Evolutionary conservation across 2,329 filamentous ascomycete species (phyloP).

Genomic region (Sporothrix sp.): DNA sequence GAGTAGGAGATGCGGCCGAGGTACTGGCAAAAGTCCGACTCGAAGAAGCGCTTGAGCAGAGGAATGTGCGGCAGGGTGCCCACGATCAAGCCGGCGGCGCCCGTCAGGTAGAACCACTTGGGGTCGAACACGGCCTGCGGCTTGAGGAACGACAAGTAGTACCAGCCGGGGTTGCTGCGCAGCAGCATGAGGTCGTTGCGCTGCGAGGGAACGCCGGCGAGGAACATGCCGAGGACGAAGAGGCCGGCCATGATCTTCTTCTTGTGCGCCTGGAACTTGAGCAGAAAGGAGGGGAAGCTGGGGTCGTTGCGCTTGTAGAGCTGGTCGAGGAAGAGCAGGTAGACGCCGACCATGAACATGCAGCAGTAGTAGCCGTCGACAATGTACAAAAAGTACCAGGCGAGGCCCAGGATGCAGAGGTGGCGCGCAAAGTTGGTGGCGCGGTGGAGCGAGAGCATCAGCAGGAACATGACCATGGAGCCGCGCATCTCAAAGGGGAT

Average conservation of each 20-base stretch:
- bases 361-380: constrained; percentile 54
- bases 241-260: constrained; percentile 42
- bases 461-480: constrained; percentile 53
- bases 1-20: constrained; percentile 53
- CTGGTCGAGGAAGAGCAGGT: constrained; percentile 52
- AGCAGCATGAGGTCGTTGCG: constrained; percentile 39
- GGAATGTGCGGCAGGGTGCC: constrained; percentile 46
- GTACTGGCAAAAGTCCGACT: constrained; percentile 48
- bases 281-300: constrained; percentile 41
- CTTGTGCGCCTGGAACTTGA: constrained; percentile 37
- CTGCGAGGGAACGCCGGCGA: constrained; percentile 51
- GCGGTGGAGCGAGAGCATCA: constrained; percentile 46
- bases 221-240: constrained; percentile 42
- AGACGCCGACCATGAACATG: constrained; percentile 51
- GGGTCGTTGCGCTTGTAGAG: constrained; percentile 32
- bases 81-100: constrained; percentile 48
- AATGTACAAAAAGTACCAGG: constrained; percentile 58
- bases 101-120: constrained; percentile 61
- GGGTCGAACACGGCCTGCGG: constrained; percentile 56
- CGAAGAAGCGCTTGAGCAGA: constrained; percentile 50
- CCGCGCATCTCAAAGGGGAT: constrained; percentile 56
- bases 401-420: constrained; percentile 40
- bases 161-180: constrained; percentile 48
- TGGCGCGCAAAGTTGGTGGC: constrained; percentile 46
- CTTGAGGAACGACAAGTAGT: constrained; percentile 49